Evolutionary conservation across 2,329 filamentous ascomycete genomes (phyloP).

Genomic region (Paraconiothyrium brasiliense): DNA sequence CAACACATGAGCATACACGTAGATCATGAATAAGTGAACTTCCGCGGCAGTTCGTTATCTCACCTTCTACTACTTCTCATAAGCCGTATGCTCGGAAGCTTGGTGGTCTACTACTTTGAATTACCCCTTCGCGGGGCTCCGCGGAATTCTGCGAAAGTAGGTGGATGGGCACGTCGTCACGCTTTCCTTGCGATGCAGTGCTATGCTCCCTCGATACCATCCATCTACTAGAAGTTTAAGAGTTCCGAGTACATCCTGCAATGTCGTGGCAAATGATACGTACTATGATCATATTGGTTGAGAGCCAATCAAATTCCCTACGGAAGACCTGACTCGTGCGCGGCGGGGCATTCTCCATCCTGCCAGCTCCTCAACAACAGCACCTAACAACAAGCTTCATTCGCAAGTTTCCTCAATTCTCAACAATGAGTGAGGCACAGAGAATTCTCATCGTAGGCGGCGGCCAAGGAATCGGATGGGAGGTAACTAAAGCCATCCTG

Average conservation of each 20-base stretch:
- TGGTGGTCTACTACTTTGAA: background rate
- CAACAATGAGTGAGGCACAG: conserved; percentile 18
- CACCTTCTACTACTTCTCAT: background rate
- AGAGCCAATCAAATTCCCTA: background rate
- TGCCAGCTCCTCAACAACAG: background rate
- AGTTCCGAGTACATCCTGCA: background rate
- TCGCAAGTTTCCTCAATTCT: background rate
- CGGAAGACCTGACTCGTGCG: background rate
- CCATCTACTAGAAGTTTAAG: background rate
- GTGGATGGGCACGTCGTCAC: background rate
- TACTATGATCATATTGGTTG: background rate
- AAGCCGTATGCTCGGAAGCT: background rate
- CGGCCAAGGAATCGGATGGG: conserved; percentile 33
- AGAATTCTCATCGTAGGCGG: conserved; percentile 37
- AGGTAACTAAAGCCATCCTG: conserved; percentile 28
- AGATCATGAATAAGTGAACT: background rate
- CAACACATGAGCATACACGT: background rate
- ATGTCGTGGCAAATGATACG: background rate
- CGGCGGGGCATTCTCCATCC: background rate
- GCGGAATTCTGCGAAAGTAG: conserved; percentile 2
- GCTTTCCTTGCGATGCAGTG: background rate
- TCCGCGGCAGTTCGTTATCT: background rate
- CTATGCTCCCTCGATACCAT: background rate
- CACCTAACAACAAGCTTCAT: background rate
- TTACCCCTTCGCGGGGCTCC: conserved; percentile 9